Conservation (phyloP, 495 filamentous ascomycete genomes). For the Hyaloscypha bicolor region DNA sequence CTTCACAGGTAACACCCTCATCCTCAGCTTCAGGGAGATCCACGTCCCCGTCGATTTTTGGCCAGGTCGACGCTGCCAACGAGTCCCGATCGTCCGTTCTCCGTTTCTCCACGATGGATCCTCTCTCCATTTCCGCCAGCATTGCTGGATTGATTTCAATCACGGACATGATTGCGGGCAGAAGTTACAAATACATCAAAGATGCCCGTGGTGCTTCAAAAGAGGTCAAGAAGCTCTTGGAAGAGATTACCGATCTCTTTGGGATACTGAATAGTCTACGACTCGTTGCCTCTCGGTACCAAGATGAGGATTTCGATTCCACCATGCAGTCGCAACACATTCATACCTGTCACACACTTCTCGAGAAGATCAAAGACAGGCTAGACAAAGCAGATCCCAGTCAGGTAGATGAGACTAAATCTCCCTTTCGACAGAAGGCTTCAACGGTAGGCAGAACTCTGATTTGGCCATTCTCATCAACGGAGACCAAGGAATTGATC, state of each 20-base stretch:
- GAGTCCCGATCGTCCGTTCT: neutral
- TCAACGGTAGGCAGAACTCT: constrained; percentile 8
- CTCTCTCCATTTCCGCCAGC: constrained; percentile 39
- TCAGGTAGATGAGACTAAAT: constrained; percentile 6
- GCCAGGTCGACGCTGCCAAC: neutral
- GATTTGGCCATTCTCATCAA: constrained; percentile 30
- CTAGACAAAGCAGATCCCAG: constrained; percentile 12
- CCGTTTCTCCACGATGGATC: constrained; percentile 33
- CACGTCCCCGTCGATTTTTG: neutral
- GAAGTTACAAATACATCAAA: constrained; percentile 36
- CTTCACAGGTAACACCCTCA: neutral
- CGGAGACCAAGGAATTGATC: constrained; percentile 34
- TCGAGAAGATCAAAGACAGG: constrained; percentile 26
- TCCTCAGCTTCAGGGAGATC: neutral
- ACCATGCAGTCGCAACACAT: constrained; percentile 29
- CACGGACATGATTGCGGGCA: constrained; percentile 35
- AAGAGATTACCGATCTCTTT: constrained; percentile 30
- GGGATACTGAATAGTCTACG: constrained; percentile 37
- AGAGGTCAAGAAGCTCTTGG: constrained; percentile 30
- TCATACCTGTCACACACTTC: constrained; percentile 23
- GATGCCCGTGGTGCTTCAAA: constrained; percentile 33
- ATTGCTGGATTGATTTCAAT: constrained; percentile 40
- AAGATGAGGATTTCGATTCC: constrained; percentile 27
- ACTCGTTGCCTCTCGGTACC: constrained; percentile 33
- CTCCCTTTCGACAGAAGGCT: neutral